Evolutionary conservation across 805 yeast species (phyloP), one percentile per base, ranked within the genome.

Genomic region (Kazachstania africana): DNA sequence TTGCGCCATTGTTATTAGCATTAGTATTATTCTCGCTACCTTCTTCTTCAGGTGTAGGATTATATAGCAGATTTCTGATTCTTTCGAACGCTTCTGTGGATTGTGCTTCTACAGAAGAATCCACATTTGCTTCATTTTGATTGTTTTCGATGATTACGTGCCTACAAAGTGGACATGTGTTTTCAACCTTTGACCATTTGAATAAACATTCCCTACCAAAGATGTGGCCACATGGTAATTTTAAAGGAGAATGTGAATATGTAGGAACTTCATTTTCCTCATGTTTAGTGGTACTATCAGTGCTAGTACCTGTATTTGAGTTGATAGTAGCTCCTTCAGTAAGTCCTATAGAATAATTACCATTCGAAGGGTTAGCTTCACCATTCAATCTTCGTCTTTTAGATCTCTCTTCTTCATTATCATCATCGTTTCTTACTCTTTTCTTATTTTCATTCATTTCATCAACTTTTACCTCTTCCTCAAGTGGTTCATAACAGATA

Each of bases 81-180:
- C 53, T 44, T 29, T 50, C 55, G 28, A 52, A 48, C 8, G 50
- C 49, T 12, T 34, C 37, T 24, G 17, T 33, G 21, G 19, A 22
- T 19, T 39, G 33, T 4, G 37, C 30, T 12, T 32, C 35, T 23
- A n/a, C 26, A 12, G 10, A 21, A 16, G 16, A 18, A 3, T 24
- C 12, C 12, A 14, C 10, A 21, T 29, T 13, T 14, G 10, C 14
- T 12, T 22, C 33, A 13, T 32, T 21, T 22, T 17, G 27, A 12
- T 35, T 32, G 15, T 25, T 23, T 24, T 49, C 57, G 34, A 65
- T 64, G 37, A 78, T 60, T 14, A 66, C 60, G 12, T 62, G 62
- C 36, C 97, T 72, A 52, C 98, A 88, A 28, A 88, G 57, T 0
- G 98, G 98, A 52, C 97, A 87, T 2, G 83, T 72, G 19, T 72